Evolutionary conservation across 768 basidiomycete species (phyloP).

Genomic region (Agaricus blazei): DNA sequence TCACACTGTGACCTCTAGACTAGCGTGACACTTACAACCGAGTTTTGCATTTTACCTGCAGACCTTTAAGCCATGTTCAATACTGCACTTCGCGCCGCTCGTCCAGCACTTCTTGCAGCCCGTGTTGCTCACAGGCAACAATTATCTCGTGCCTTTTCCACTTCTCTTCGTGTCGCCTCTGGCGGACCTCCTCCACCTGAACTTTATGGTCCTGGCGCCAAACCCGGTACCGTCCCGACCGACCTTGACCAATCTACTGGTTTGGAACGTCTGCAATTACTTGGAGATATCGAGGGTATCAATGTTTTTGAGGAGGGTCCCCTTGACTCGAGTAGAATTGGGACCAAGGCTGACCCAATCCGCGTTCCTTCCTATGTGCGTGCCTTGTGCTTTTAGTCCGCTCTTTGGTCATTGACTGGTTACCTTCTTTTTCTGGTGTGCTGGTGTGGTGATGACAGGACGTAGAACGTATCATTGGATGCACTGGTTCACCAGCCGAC

Average conservation of each 20-base stretch:
- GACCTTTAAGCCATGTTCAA: conserved; percentile 30
- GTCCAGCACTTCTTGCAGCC: conserved; percentile 34
- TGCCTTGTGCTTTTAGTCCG: conserved; percentile 7
- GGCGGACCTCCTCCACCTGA: conserved; percentile 54
- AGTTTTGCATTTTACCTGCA: conserved; percentile 13
- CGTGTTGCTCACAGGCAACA: conserved; percentile 31
- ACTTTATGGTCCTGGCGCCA: conserved; percentile 68
- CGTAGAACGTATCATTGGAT: conserved; percentile 81
- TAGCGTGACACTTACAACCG: conserved; percentile 16
- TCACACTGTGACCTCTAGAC: conserved; percentile 18
- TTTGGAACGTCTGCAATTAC: conserved; percentile 90
- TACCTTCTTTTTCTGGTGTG: no score
- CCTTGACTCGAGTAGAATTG: conserved; percentile 78
- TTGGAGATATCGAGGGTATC: conserved; percentile 84
- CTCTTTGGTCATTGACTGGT: conserved; percentile 3
- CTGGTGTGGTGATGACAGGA: no score
- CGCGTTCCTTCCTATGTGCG: conserved; percentile 83
- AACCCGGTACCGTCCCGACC: conserved; percentile 71
- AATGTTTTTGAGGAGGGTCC: conserved; percentile 88
- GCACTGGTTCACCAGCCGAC: conserved; percentile 92
- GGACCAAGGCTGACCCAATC: conserved; percentile 85
- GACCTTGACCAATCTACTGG: conserved; percentile 92
- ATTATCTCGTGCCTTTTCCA: conserved; percentile 53
- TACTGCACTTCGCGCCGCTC: conserved; percentile 40
- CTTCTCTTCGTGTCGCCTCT: conserved; percentile 49